Base-by-base conservation (phyloP, 2,329 filamentous ascomycete genomes). In the Thielaviopsis ethacetica region DNA sequence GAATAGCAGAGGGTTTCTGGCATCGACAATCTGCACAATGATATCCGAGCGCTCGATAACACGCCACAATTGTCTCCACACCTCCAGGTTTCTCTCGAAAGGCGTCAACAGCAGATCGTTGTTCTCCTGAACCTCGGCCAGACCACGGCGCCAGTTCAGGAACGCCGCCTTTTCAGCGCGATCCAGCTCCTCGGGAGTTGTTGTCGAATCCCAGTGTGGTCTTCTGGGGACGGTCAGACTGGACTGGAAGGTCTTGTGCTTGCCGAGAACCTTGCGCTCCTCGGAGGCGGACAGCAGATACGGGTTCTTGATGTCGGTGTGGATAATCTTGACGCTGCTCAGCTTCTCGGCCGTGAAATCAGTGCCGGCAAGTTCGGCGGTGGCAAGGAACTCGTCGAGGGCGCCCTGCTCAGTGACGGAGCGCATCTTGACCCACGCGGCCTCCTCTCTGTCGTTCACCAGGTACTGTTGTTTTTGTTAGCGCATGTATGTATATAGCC, bases 281-380 rank as follows among this genome's bases (percentile, higher is more conserved):
- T 98, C 91, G 26, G 83, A 80, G 0, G 86, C 83, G 0, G 89
- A 91, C 19, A 98, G 77, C 5, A 98, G 76, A 66, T 91, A 98
- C 0, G 93, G 93, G 71, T 98, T 98, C 74, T 86, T 88, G 73
- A 96, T 91, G 70, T 96, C 90, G 64, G 85, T 85, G 70, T 98
- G 93, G 65, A 98, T 96, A 69, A 98, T 96, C 76, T 96, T 96
- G 72, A 97, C 87, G 68, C 94, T 97, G 74, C 91, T 97, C 82
- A 95, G 87, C 79, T 97, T 97, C 76, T 97, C 91, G 27, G 93
- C 94, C 0, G 91, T 97, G 72, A 98, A 98, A 70, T 98, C 93
- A 64, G 93, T 98, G 64, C 90, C 91, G n/a, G 93, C 93, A 65
- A 98, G 76, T 73, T 97, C 91, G 63, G 93, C 94, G 1, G 93